Percentiles rank a stretch among this genome's conserved stretches.
phyloP scores from a whole-genome alignment of 129 eudicot species.

The Lactuca sativa region DNA sequence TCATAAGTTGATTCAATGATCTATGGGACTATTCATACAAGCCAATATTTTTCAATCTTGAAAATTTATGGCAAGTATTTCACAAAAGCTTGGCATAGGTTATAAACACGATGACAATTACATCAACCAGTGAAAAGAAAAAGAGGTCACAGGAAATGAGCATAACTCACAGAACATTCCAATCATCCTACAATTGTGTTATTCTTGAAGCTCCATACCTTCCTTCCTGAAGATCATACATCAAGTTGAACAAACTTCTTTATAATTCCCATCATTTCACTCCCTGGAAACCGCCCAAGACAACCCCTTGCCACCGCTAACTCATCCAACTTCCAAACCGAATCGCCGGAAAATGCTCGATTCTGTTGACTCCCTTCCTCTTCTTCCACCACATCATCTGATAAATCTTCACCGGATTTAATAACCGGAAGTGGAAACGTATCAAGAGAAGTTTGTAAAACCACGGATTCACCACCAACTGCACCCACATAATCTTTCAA shows the following conservation, averaged over 20 bases:
- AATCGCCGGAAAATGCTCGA: conserved; percentile 58
- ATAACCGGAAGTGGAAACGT: conserved; percentile 76
- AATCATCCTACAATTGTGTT: conserved; percentile 12
- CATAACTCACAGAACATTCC: conserved; percentile 11
- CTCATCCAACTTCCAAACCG: conserved; percentile 68
- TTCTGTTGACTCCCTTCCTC: conserved; percentile 13
- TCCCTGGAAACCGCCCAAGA: conserved; percentile 90
- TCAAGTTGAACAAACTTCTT: conserved; percentile 57
- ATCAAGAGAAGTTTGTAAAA: conserved; percentile 61
- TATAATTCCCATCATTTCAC: conserved; percentile 94
- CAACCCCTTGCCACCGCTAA: conserved; percentile 78
- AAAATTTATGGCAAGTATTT: no score
- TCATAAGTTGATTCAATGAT: no score
- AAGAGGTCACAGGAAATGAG: not conserved
- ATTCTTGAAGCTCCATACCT: not conserved
- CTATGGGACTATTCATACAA: no score
- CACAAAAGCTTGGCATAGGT: not conserved
- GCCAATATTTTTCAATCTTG: no score
- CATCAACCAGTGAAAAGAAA: not conserved
- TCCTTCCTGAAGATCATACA: not conserved
- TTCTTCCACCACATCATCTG: conserved; percentile 26
- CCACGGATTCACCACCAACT: conserved; percentile 64
- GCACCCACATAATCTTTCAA: conserved; percentile 82
- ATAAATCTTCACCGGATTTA: conserved; percentile 56
- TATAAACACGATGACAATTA: not conserved